These are phyloP conservation scores for Colletotrichum sp. DNA, from an alignment of 2,329 filamentous ascomycete genomes.

Conservation along the genomic window DNA sequence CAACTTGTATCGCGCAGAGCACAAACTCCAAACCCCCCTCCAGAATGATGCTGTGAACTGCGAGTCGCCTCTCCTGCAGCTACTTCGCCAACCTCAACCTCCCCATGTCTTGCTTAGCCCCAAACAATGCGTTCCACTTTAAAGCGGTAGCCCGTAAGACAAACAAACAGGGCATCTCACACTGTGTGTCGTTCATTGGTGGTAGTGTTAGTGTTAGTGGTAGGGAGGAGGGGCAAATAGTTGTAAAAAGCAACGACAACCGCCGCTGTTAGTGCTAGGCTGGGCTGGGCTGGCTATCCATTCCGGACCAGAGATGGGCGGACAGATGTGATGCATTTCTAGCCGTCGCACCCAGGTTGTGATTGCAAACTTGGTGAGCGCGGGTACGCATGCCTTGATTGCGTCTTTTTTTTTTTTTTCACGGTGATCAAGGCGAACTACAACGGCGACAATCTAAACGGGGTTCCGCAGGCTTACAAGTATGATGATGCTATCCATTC, in stretches of 20 bases:
- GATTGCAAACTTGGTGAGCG: neutral
- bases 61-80: neutral
- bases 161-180: neutral
- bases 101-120: neutral
- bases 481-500: slow-evolving; percentile 14
- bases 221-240: neutral
- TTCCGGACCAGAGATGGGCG: slow-evolving; percentile 5
- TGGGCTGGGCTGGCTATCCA: neutral
- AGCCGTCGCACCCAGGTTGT: neutral
- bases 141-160: neutral
- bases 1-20: neutral
- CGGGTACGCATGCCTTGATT: neutral
- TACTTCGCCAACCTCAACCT: neutral
- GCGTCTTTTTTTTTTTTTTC: neutral
- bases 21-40: neutral
- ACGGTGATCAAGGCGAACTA: neutral
- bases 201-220: neutral
- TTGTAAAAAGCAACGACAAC: slow-evolving; percentile 14
- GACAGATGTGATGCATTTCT: neutral
- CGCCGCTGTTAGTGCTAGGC: neutral
- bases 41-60: neutral
- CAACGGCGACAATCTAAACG: neutral
- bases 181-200: neutral
- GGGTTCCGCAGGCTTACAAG: neutral
- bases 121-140: neutral